phyloP scores from a whole-genome alignment of 1,284 basidiomycete genomes.

The Ganoderma resinaceum region DNA sequence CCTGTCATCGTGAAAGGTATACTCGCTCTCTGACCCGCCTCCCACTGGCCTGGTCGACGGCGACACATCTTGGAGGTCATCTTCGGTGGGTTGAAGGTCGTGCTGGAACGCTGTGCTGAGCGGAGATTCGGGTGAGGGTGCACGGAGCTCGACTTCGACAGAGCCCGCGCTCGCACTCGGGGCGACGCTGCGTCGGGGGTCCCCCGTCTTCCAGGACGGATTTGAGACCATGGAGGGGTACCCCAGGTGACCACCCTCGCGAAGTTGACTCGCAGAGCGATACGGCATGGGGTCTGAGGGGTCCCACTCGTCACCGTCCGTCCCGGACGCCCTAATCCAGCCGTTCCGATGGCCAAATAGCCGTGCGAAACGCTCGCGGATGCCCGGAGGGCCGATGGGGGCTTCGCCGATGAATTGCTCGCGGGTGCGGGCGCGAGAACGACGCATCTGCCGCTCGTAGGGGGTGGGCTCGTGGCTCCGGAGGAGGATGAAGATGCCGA shows the following conservation, averaged over 20 bases:
- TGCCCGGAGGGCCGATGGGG: conserved; percentile 35
- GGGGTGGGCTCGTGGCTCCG: conserved; percentile 40
- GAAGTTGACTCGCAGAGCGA: conserved; percentile 12
- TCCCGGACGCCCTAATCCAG: conserved; percentile 38
- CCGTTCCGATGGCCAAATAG: conserved; percentile 37
- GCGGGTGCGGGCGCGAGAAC: conserved; percentile 29
- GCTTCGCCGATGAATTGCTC: conserved; percentile 26
- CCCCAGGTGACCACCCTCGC: conserved; percentile 19
- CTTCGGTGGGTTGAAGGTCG: conserved; percentile 3
- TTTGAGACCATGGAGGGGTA: conserved; percentile 16
- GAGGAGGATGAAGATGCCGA: conserved; percentile 46
- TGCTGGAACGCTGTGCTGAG: conserved; percentile 5
- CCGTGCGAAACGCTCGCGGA: conserved; percentile 36
- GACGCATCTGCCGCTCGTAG: conserved; percentile 39
- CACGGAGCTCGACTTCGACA: conserved; percentile 33
- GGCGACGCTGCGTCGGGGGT: conserved; percentile 6
- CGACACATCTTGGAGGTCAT: conserved; percentile 15
- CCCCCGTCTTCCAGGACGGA: conserved; percentile 6
- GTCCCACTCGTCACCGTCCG: conserved; percentile 40
- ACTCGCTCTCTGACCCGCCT: not conserved
- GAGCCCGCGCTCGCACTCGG: conserved; percentile 29
- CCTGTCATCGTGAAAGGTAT: conserved; percentile 22
- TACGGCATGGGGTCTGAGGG: conserved; percentile 30
- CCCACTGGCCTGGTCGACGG: not conserved
- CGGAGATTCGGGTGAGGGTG: conserved; percentile 12